These are phyloP conservation scores for Leersia perrieri DNA, from an alignment of 176 grass and related monocot species.

Conservation along the genomic window DNA sequence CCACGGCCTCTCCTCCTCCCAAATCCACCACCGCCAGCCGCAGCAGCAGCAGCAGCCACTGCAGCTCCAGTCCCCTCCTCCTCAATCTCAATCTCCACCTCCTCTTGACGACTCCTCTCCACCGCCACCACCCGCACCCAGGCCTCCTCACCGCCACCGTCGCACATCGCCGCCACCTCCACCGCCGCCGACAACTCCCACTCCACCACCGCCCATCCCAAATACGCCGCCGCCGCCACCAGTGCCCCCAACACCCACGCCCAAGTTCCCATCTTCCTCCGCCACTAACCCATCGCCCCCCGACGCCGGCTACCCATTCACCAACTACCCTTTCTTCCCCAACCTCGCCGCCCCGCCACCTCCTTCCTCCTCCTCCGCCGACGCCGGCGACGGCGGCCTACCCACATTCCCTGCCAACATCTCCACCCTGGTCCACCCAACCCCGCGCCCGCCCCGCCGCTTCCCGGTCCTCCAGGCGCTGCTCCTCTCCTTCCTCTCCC, in stretches of 20 bases:
- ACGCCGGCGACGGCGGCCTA: slow-evolving; percentile 11
- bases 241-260: not conserved
- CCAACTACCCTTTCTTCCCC: slow-evolving; percentile 52
- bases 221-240: not conserved
- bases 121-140: not conserved
- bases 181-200: not conserved
- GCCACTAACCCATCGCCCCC: slow-evolving; percentile 6
- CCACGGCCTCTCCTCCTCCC: not conserved
- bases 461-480: slow-evolving; percentile 51
- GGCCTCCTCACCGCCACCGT: slow-evolving; percentile 19
- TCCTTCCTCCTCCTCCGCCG: not conserved
- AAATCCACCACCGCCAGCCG: no score
- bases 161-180: not conserved
- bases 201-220: not conserved
- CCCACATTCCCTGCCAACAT: slow-evolving; percentile 53
- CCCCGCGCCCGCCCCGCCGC: not conserved
- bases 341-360: not conserved
- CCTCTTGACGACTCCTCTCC: no score
- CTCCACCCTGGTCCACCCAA: slow-evolving; percentile 40
- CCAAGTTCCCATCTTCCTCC: slow-evolving; percentile 30
- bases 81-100: not conserved
- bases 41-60: not conserved
- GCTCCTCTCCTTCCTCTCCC: slow-evolving; percentile 45
- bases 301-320: slow-evolving; percentile 41
- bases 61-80: not conserved